A percentile compares a stretch with the other conserved stretches of the same genome.
These are phyloP conservation scores for Kokia cookei DNA, from an alignment of 441 rosid species.

Conservation along the genomic window DNA sequence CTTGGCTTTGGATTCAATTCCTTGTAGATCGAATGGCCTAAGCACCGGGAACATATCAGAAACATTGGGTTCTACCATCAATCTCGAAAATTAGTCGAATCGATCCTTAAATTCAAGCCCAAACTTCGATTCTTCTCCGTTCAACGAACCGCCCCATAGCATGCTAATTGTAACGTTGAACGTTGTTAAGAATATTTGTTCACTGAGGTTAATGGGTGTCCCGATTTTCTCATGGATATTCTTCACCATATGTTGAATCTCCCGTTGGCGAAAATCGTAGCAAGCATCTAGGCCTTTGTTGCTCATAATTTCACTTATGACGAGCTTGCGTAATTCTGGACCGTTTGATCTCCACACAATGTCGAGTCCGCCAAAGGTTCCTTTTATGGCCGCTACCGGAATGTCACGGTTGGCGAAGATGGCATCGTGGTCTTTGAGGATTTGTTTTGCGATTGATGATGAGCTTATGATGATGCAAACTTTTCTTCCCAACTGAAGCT, in stretches of 20 bases:
- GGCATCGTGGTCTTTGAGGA: conserved; percentile 4
- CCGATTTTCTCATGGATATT: neutral
- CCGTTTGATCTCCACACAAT: neutral
- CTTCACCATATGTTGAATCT: conserved; percentile 7
- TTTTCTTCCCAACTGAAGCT: conserved; percentile 10
- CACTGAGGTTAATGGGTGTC: conserved; percentile 7
- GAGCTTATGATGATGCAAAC: neutral
- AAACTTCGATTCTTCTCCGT: neutral
- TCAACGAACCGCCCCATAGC: conserved; percentile 11
- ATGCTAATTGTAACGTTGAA: neutral
- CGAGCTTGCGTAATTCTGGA: conserved; percentile 3
- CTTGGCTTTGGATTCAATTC: conserved; percentile 1
- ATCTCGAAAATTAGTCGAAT: neutral
- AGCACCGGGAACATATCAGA: conserved; percentile 14
- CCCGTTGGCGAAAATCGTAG: neutral
- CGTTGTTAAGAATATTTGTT: neutral
- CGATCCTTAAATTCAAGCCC: conserved; percentile 1
- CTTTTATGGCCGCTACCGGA: neutral
- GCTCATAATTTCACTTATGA: conserved; percentile 1
- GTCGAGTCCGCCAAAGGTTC: neutral
- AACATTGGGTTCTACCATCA: neutral
- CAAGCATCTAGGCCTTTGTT: conserved; percentile 7
- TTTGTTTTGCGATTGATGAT: neutral
- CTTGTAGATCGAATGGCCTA: conserved; percentile 13
- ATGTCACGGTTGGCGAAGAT: conserved; percentile 14